A percentile compares a stretch with the other conserved stretches of the same genome.
phyloP scores from a whole-genome alignment of 352 stramenopile species.

The Pythium insidiosum region DNA sequence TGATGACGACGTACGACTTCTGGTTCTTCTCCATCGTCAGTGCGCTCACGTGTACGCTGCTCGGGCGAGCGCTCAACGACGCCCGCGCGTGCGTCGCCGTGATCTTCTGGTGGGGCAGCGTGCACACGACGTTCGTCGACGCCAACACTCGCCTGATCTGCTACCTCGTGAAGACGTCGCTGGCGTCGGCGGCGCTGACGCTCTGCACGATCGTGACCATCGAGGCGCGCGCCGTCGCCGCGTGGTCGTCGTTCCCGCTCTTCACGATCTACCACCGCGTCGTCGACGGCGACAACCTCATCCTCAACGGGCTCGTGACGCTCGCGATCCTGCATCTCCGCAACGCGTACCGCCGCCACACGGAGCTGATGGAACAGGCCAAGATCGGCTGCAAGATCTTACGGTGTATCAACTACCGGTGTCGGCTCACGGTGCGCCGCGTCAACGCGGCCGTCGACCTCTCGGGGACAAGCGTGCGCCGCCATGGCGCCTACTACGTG shows the following conservation, averaged over 20 bases:
- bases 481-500: neutral
- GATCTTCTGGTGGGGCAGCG: slow-evolving; percentile 7
- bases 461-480: neutral
- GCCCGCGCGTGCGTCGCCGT: slow-evolving; percentile 1
- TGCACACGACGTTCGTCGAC: slow-evolving; percentile 14
- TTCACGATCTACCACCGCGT: neutral
- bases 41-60: slow-evolving; percentile 2
- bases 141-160: slow-evolving; percentile 11
- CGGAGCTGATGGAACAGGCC: neutral
- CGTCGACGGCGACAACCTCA: slow-evolving; percentile 5
- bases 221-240: slow-evolving; percentile 6
- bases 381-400: slow-evolving; percentile 14
- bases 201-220: slow-evolving; percentile 11
- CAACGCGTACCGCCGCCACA: slow-evolving; percentile 6
- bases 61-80: slow-evolving; percentile 9
- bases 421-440: slow-evolving; percentile 5
- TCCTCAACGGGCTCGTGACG: slow-evolving; percentile 13
- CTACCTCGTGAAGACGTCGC: slow-evolving; percentile 1
- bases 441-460: neutral
- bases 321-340: slow-evolving; percentile 7
- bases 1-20: slow-evolving; percentile 19
- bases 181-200: slow-evolving; percentile 2
- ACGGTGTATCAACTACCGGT: slow-evolving; percentile 19
- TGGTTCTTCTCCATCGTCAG: slow-evolving; percentile 23
- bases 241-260: neutral